Conservation (phyloP, 1,139 yeast species). For the Taphrina flavorubra region DNA sequence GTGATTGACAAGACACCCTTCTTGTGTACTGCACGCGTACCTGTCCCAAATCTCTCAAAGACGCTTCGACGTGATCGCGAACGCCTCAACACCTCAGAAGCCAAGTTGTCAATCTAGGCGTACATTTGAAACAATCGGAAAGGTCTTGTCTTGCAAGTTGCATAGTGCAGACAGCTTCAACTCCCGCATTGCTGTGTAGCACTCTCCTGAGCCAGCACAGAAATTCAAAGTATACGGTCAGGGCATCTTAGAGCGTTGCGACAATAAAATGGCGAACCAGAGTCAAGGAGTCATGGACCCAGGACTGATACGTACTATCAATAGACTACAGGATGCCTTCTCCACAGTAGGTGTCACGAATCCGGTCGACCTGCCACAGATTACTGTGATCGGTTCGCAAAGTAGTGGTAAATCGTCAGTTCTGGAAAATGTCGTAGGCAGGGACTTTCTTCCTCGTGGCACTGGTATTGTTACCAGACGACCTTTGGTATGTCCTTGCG, state of each 20-base stretch:
- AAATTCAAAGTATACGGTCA: too few relatives aligned
- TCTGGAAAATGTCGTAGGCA: conserved; percentile 89
- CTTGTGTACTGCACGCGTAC: too few relatives aligned
- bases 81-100: too few relatives aligned
- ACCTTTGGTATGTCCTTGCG: conserved; percentile 64
- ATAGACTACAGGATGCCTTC: conserved; percentile 88
- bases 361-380: conserved; percentile 82
- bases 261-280: conserved; percentile 18
- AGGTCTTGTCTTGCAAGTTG: too few relatives aligned
- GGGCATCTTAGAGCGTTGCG: background rate
- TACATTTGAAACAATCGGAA: too few relatives aligned
- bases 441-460: conserved; percentile 85
- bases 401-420: conserved; percentile 94
- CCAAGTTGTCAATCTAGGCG: too few relatives aligned
- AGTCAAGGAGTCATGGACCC: conserved; percentile 70
- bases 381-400: conserved; percentile 95
- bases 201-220: background rate
- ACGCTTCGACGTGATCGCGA: too few relatives aligned
- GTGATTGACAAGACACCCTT: background rate
- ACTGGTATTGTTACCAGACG: conserved; percentile 96
- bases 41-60: too few relatives aligned
- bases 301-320: conserved; percentile 84
- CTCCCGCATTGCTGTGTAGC: background rate
- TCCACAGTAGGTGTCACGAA: conserved; percentile 76
- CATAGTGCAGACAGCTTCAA: background rate